These are phyloP conservation scores for Phytophthora ramorum DNA, from an alignment of 352 stramenopile species.

Conservation along the genomic window DNA sequence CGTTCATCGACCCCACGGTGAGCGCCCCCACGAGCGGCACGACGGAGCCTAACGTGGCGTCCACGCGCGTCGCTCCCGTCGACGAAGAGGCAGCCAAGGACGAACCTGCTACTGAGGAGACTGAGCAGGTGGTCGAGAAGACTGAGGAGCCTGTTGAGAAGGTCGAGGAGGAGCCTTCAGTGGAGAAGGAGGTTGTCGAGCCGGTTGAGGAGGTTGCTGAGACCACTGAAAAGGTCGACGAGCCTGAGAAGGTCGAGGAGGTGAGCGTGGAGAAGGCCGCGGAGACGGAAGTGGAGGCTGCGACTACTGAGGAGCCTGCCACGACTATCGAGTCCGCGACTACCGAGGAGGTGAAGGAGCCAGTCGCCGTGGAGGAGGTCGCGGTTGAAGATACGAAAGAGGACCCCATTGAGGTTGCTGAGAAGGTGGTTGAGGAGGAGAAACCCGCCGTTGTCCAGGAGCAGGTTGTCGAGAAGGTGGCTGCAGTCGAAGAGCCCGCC, in stretches of 20 bases:
- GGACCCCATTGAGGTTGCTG: not conserved
- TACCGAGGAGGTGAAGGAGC: conserved; percentile 8
- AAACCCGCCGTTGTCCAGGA: not conserved
- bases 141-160: not conserved
- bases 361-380: conserved; percentile 3
- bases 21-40: conserved; percentile 41
- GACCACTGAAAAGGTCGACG: not conserved
- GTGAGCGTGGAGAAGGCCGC: not conserved
- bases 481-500: not conserved
- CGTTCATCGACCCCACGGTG: conserved; percentile 57
- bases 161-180: not conserved
- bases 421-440: not conserved
- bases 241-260: not conserved
- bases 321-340: conserved; percentile 20
- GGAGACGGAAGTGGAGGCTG: not conserved
- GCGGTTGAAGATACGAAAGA: conserved; percentile 5
- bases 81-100: conserved; percentile 1
- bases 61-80: conserved; percentile 11
- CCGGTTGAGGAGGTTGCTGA: not conserved
- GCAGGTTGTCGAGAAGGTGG: not conserved
- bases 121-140: not conserved
- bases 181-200: not conserved
- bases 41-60: conserved; percentile 42
- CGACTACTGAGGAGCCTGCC: conserved; percentile 5
- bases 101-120: conserved; percentile 2